Conservation (phyloP, 2,329 filamentous ascomycete species). For the Verruconis gallopava region DNA sequence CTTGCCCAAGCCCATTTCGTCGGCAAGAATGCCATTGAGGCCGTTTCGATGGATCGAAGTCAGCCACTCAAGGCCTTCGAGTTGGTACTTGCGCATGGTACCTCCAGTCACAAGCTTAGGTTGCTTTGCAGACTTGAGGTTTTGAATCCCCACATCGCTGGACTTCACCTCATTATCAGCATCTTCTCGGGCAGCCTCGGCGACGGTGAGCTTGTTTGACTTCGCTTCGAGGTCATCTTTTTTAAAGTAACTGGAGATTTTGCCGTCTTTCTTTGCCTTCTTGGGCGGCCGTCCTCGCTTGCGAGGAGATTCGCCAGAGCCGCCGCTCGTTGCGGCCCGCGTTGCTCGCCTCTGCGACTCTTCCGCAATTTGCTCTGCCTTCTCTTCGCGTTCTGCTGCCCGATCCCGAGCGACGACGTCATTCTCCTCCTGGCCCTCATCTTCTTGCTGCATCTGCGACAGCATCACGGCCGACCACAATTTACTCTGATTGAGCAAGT, state of each 20-base stretch:
- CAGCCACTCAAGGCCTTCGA: constrained; percentile 93
- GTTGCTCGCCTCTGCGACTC: constrained; percentile 34
- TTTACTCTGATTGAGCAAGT: constrained; percentile 40
- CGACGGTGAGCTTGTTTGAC: constrained; percentile 39
- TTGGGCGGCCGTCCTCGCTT: constrained; percentile 28
- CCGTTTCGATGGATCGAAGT: constrained; percentile 73
- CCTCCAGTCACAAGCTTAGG: constrained; percentile 76
- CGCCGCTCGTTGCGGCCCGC: constrained; percentile 18
- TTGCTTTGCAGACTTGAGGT: constrained; percentile 71
- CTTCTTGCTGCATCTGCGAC: constrained; percentile 38
- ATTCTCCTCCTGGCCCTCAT: constrained; percentile 33
- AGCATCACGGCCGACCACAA: constrained; percentile 40
- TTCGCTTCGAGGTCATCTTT: constrained; percentile 44
- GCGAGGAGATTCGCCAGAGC: constrained; percentile 8
- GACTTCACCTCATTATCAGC: constrained; percentile 45
- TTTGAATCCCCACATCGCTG: constrained; percentile 48
- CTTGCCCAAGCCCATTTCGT: constrained; percentile 91
- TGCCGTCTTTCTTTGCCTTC: constrained; percentile 22
- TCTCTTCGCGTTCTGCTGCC: constrained; percentile 32
- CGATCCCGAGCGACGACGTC: constrained; percentile 33
- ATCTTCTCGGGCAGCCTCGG: constrained; percentile 45
- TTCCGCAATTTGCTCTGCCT: constrained; percentile 33
- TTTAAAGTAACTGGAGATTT: constrained; percentile 48
- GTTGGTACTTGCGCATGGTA: constrained; percentile 84
- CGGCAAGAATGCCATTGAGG: constrained; percentile 79